A percentile compares a stretch with the other conserved stretches of the same genome.
Evolutionary conservation across 169 alveolate species (phyloP).

Genomic region (Babesia bigemina): DNA sequence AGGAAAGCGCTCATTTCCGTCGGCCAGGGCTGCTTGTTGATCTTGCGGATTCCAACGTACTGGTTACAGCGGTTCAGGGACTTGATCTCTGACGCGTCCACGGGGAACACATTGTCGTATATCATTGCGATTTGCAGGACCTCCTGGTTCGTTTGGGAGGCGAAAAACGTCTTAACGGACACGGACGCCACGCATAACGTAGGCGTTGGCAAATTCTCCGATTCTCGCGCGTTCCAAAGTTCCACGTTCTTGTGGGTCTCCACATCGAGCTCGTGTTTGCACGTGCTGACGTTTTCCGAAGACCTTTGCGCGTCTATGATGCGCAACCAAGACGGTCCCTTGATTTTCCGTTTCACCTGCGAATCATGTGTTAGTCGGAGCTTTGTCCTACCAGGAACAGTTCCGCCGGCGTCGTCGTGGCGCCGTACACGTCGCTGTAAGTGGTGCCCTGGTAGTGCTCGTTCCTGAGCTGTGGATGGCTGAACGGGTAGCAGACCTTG

Average conservation of each 20-base stretch:
- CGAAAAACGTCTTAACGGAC: slow-evolving; percentile 61
- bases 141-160: slow-evolving; percentile 63
- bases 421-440: slow-evolving; percentile 68
- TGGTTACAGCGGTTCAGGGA: slow-evolving; percentile 36
- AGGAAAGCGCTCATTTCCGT: slow-evolving; percentile 34
- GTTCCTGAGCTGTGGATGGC: slow-evolving; percentile 26
- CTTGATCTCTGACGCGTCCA: slow-evolving; percentile 42
- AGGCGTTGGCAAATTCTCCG: slow-evolving; percentile 56
- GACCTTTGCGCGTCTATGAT: slow-evolving; percentile 39
- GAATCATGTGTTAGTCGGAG: background rate
- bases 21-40: slow-evolving; percentile 53
- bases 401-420: slow-evolving; percentile 65
- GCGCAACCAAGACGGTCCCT: slow-evolving; percentile 85
- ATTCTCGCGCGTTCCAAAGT: slow-evolving; percentile 47
- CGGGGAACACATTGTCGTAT: slow-evolving; percentile 25
- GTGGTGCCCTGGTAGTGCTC: slow-evolving; percentile 37
- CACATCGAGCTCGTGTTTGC: slow-evolving; percentile 61
- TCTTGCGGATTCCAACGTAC: slow-evolving; percentile 55
- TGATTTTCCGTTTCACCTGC: slow-evolving; percentile 74
- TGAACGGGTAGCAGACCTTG: slow-evolving; percentile 67
- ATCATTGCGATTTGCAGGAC: slow-evolving; percentile 49
- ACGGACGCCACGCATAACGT: slow-evolving; percentile 46
- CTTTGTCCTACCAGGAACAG: slow-evolving; percentile 30
- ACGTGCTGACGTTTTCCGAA: slow-evolving; percentile 35
- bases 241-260: slow-evolving; percentile 52